phyloP scores from a whole-genome alignment of 2,329 filamentous ascomycete species.

The Colletotrichum cuscutae region DNA sequence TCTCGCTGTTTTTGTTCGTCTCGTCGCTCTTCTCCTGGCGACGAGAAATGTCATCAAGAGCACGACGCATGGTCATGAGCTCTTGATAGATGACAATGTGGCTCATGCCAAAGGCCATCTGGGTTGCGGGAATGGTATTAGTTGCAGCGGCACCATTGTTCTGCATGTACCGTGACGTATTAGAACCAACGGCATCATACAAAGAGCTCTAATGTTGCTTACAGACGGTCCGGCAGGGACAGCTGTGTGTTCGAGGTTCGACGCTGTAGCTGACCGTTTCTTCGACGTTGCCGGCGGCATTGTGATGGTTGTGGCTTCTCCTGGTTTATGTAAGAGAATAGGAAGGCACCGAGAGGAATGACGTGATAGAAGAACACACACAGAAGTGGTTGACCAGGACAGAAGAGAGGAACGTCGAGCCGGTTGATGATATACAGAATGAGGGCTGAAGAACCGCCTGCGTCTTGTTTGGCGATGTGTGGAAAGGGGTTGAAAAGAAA shows the following conservation, averaged over 20 bases:
- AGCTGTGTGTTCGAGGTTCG: neutral
- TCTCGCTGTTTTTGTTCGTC: neutral
- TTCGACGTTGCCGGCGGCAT: neutral
- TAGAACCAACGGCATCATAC: neutral
- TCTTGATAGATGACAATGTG: neutral
- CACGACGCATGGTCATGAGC: neutral
- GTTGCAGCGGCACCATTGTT: neutral
- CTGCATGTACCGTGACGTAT: neutral
- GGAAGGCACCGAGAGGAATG: neutral
- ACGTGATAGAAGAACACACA: neutral
- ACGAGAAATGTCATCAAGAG: neutral
- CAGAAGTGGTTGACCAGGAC: neutral
- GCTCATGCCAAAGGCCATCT: conserved; percentile 2
- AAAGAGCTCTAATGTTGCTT: neutral
- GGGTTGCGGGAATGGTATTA: neutral
- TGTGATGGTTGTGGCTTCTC: neutral
- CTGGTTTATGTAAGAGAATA: neutral
- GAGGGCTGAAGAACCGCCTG: neutral
- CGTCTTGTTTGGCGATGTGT: neutral
- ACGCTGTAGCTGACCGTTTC: neutral
- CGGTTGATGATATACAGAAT: neutral
- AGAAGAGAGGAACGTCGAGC: neutral
- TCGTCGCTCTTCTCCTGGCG: neutral
- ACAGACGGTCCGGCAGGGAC: neutral
- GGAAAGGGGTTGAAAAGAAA: neutral